phyloP scores from a whole-genome alignment of 495 filamentous ascomycete species.

The Lindgomyces ingoldianus region DNA sequence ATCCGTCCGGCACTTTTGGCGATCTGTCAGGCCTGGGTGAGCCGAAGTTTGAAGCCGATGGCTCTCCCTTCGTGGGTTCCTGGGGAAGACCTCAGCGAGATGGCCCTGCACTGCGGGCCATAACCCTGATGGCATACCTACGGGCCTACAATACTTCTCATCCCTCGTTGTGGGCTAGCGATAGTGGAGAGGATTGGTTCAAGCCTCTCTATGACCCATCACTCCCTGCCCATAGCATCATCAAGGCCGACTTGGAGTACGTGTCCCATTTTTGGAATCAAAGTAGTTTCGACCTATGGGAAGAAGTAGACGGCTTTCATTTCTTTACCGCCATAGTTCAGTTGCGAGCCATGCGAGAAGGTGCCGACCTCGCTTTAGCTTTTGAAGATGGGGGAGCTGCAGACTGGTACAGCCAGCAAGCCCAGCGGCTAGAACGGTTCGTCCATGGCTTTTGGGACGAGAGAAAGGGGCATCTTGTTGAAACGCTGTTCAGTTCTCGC shows the following conservation, averaged over 20 bases:
- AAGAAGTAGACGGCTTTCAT: slow-evolving; percentile 56
- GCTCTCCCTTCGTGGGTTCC: slow-evolving; percentile 54
- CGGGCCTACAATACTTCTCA: slow-evolving; percentile 44
- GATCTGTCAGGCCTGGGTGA: slow-evolving; percentile 59
- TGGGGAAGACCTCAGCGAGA: slow-evolving; percentile 68
- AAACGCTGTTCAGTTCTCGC: slow-evolving; percentile 40
- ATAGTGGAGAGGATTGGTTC: slow-evolving; percentile 39
- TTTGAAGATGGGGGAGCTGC: slow-evolving; percentile 44
- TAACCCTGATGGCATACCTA: slow-evolving; percentile 52
- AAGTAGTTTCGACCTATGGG: slow-evolving; percentile 56
- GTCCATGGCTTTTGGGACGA: slow-evolving; percentile 42
- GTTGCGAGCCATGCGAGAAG: slow-evolving; percentile 47
- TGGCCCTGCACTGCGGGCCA: slow-evolving; percentile 57
- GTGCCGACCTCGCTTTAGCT: slow-evolving; percentile 40
- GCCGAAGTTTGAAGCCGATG: slow-evolving; percentile 61
- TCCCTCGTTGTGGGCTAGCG: slow-evolving; percentile 39
- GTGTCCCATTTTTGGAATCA: slow-evolving; percentile 50
- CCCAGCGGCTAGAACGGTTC: slow-evolving; percentile 37
- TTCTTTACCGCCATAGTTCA: slow-evolving; percentile 65
- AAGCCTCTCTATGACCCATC: slow-evolving; percentile 39
- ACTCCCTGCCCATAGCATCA: slow-evolving; percentile 40
- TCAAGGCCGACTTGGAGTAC: slow-evolving; percentile 48
- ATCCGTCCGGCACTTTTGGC: slow-evolving; percentile 56
- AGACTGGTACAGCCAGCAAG: slow-evolving; percentile 45
- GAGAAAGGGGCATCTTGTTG: slow-evolving; percentile 43